These are phyloP conservation scores for Mucor piriformis DNA, from an alignment of 371 early-diverging fungal species.

Conservation along the genomic window DNA sequence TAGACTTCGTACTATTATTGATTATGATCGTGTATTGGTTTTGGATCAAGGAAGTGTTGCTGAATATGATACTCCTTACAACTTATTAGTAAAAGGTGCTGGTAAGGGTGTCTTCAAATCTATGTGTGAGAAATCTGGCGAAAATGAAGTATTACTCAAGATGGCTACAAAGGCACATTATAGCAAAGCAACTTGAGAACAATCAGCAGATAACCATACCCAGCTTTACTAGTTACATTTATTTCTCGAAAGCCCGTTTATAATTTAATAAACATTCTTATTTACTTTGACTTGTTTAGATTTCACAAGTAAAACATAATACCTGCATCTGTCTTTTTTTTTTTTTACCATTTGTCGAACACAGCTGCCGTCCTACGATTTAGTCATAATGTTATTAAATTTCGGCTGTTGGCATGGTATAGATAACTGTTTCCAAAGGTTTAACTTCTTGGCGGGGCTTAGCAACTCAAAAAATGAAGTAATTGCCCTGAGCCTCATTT, in stretches of 20 bases:
- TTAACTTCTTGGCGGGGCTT: no score
- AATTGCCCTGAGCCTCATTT: slow-evolving; percentile 10
- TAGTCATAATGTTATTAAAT: no score
- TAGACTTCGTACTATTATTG: slow-evolving; percentile 83
- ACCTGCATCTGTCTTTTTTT: no score
- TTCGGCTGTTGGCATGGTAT: no score
- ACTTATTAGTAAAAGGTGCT: slow-evolving; percentile 46
- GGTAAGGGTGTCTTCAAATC: slow-evolving; percentile 59
- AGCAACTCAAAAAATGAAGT: not conserved
- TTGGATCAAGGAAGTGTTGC: slow-evolving; percentile 79
- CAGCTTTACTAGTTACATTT: slow-evolving; percentile 1
- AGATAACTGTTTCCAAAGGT: no score
- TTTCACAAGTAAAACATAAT: no score
- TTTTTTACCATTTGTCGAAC: no score
- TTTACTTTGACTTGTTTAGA: no score
- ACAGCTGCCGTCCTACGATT: no score
- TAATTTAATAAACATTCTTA: no score
- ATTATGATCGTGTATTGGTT: slow-evolving; percentile 86
- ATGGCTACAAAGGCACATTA: slow-evolving; percentile 32
- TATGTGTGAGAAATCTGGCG: slow-evolving; percentile 75
- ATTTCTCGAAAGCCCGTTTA: no score
- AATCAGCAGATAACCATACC: slow-evolving; percentile 10
- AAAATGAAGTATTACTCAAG: slow-evolving; percentile 43
- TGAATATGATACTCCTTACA: slow-evolving; percentile 75
- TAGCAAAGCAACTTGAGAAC: not conserved